A percentile compares a stretch with the other conserved stretches of the same genome.
phyloP scores from a whole-genome alignment of 495 filamentous ascomycete species.

The Xylaria nigripes region DNA sequence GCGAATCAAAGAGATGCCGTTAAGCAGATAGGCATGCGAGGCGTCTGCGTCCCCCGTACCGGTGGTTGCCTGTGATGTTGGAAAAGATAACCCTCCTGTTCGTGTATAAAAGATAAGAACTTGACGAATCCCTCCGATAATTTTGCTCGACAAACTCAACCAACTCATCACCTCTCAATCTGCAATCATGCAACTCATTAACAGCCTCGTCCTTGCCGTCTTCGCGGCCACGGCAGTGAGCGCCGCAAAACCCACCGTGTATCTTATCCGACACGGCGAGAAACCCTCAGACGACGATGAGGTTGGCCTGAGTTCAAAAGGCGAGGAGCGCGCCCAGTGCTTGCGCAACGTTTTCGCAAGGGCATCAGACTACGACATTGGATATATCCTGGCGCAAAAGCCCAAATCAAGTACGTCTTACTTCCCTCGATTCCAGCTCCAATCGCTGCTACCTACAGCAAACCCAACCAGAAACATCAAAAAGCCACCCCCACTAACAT shows the following conservation, averaged over 20 bases:
- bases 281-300: slow-evolving; percentile 38
- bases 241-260: slow-evolving; percentile 29
- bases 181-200: slow-evolving; percentile 10
- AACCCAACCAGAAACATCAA: neutral
- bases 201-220: slow-evolving; percentile 8
- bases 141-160: neutral
- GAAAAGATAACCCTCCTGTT: neutral
- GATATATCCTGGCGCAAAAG: slow-evolving; percentile 45
- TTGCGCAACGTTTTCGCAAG: slow-evolving; percentile 41
- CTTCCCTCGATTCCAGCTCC: neutral
- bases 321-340: slow-evolving; percentile 44
- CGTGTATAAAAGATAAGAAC: neutral
- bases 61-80: neutral
- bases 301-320: slow-evolving; percentile 37
- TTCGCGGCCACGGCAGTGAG: slow-evolving; percentile 3
- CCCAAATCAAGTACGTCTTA: slow-evolving; percentile 36
- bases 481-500: neutral
- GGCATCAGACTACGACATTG: slow-evolving; percentile 41
- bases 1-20: neutral
- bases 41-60: no score
- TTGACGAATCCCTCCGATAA: neutral
- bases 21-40: no score
- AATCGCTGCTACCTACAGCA: neutral
- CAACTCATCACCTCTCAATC: neutral
- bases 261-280: slow-evolving; percentile 53